Evolutionary conservation across 208 protist genomes (phyloP).

Genomic region (Naegleria gruberi): DNA sequence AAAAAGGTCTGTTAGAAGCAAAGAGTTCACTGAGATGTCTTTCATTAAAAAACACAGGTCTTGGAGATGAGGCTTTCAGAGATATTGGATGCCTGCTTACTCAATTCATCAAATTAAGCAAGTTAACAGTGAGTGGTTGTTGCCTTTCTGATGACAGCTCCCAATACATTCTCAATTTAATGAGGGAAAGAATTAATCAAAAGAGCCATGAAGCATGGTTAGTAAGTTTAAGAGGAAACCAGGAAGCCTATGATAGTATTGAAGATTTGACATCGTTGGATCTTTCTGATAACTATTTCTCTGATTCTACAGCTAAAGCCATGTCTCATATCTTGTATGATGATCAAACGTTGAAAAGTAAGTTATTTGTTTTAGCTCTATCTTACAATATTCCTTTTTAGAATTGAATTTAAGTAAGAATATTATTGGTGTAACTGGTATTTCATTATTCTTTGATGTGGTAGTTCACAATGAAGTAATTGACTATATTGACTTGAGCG

Average conservation of each 20-base stretch:
- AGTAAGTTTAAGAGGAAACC: background rate
- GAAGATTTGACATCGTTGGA: background rate
- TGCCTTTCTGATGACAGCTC: background rate
- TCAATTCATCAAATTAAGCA: background rate
- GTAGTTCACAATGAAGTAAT: background rate
- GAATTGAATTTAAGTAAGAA: background rate
- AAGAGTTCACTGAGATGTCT: background rate
- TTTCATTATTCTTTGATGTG: background rate
- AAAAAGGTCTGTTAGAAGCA: constrained; percentile 1
- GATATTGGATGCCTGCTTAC: background rate
- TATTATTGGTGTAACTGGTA: background rate
- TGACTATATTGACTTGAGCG: background rate
- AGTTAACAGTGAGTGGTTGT: background rate
- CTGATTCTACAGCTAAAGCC: background rate
- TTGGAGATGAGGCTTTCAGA: background rate
- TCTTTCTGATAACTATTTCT: background rate
- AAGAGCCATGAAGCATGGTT: background rate
- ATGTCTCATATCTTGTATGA: background rate
- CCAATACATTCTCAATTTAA: background rate
- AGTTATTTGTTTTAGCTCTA: background rate
- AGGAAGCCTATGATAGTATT: background rate
- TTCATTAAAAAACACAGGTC: background rate
- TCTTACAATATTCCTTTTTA: background rate
- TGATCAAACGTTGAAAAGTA: background rate
- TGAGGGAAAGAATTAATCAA: background rate